phyloP scores from a whole-genome alignment of 179 eudicot species.

The Patellifolia procumbens region DNA sequence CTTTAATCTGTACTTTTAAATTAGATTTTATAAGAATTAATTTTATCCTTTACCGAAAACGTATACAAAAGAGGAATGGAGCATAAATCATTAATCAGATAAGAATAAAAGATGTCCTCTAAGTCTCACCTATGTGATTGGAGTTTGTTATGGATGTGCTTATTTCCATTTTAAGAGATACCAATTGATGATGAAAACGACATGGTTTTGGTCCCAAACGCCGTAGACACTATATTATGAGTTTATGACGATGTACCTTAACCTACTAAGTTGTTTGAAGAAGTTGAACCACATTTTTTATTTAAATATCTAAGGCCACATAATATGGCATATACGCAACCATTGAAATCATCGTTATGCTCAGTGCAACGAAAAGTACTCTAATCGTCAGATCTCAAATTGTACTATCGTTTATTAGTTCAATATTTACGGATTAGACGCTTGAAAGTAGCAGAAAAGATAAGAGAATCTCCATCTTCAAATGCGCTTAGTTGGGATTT shows the following conservation, averaged over 20 bases:
- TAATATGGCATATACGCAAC: background rate
- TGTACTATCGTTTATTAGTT: too few relatives aligned
- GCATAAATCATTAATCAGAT: background rate
- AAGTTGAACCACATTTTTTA: background rate
- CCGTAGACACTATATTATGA: background rate
- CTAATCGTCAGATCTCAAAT: too few relatives aligned
- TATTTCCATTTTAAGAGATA: slow-evolving; percentile 14
- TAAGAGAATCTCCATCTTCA: too few relatives aligned
- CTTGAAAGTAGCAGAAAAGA: too few relatives aligned
- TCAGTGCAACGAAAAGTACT: background rate
- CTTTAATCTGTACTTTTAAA: too few relatives aligned
- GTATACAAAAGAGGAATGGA: too few relatives aligned
- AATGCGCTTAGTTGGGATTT: too few relatives aligned
- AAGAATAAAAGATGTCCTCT: too few relatives aligned
- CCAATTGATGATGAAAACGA: slow-evolving; percentile 6
- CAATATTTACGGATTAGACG: too few relatives aligned
- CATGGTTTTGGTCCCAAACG: slow-evolving; percentile 19
- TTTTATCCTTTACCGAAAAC: too few relatives aligned
- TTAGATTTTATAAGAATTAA: too few relatives aligned
- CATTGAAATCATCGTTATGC: background rate
- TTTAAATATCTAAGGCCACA: background rate
- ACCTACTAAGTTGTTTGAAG: background rate
- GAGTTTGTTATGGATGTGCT: background rate
- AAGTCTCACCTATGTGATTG: too few relatives aligned
- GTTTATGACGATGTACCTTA: background rate